Percentiles rank a stretch among this genome's conserved stretches.
phyloP scores from a whole-genome alignment of 768 basidiomycete species.

The Lentinula detonsa region DNA sequence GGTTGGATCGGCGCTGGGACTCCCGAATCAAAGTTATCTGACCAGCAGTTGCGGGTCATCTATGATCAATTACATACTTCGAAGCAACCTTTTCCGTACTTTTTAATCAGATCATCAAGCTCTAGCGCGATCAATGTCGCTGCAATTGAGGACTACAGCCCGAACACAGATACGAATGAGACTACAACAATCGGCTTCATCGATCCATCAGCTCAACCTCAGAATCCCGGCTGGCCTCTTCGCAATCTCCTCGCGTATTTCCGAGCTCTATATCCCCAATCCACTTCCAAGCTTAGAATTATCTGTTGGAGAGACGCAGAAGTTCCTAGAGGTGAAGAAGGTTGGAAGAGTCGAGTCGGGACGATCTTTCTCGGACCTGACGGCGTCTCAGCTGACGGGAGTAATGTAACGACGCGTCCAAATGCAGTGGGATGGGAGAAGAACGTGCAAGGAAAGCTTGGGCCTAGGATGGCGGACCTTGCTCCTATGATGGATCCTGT shows the following conservation, averaged over 20 bases:
- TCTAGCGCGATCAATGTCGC: constrained; percentile 34
- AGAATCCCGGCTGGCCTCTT: constrained; percentile 87
- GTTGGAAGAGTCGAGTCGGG: constrained; percentile 65
- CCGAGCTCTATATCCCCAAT: constrained; percentile 46
- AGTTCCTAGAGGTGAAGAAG: constrained; percentile 25
- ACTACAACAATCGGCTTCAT: constrained; percentile 51
- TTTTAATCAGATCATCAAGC: constrained; percentile 44
- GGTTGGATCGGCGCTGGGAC: constrained; percentile 40
- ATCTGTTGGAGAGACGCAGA: constrained; percentile 76
- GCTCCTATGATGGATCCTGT: constrained; percentile 96
- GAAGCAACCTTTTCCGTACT: constrained; percentile 40
- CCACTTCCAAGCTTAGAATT: constrained; percentile 47
- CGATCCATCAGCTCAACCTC: constrained; percentile 77
- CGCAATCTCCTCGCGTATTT: constrained; percentile 89
- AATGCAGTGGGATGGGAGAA: constrained; percentile 94
- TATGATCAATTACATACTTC: constrained; percentile 19
- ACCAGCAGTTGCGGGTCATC: constrained; percentile 44
- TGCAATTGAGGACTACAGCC: constrained; percentile 47
- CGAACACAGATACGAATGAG: constrained; percentile 23
- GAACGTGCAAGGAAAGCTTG: constrained; percentile 81
- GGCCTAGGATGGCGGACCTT: constrained; percentile 82
- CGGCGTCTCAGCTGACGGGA: constrained; percentile 10
- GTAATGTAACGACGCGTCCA: constrained; percentile 28
- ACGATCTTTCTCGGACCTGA: constrained; percentile 30
- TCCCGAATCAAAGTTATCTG: not conserved